These are phyloP conservation scores for Cutaneotrichosporon cyanovorans DNA, from an alignment of 1,284 basidiomycete genomes.

Conservation along the genomic window DNA sequence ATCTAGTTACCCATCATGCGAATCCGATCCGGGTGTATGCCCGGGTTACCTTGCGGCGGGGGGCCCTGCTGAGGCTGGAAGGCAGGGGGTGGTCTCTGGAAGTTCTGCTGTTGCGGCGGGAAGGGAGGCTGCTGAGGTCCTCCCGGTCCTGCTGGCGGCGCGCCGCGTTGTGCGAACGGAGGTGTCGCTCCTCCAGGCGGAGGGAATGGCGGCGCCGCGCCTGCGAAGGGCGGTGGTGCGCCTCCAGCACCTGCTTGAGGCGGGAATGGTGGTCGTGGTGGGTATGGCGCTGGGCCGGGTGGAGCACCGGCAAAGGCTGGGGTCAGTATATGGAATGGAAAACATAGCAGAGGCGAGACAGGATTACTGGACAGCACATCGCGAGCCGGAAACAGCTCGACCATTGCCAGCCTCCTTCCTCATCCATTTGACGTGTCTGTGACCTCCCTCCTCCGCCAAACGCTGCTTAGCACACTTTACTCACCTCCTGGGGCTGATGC, in stretches of 20 bases:
- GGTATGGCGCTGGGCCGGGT: conserved; percentile 52
- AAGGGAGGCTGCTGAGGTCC: conserved; percentile 17
- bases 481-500: conserved; percentile 20
- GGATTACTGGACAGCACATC: no score
- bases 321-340: conserved; percentile 1
- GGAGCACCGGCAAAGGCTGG: conserved; percentile 13
- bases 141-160: no score
- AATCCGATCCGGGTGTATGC: conserved; percentile 77
- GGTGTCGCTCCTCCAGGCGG: conserved; percentile 17
- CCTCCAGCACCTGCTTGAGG: conserved; percentile 38
- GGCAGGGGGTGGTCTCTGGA: no score
- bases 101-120: no score
- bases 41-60: conserved; percentile 35
- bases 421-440: no score
- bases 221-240: conserved; percentile 50
- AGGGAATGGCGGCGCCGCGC: conserved; percentile 18
- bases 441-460: background rate
- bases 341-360: no score
- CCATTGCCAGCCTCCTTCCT: no score
- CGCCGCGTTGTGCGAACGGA: conserved; percentile 42
- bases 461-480: no score
- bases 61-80: conserved; percentile 20
- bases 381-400: background rate
- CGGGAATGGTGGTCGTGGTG: conserved; percentile 59
- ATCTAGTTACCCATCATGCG: conserved; percentile 60